Percentiles rank a stretch among this genome's conserved stretches.
Conservation (phyloP, 495 filamentous ascomycete species). For the Coniosporium apollinis region DNA sequence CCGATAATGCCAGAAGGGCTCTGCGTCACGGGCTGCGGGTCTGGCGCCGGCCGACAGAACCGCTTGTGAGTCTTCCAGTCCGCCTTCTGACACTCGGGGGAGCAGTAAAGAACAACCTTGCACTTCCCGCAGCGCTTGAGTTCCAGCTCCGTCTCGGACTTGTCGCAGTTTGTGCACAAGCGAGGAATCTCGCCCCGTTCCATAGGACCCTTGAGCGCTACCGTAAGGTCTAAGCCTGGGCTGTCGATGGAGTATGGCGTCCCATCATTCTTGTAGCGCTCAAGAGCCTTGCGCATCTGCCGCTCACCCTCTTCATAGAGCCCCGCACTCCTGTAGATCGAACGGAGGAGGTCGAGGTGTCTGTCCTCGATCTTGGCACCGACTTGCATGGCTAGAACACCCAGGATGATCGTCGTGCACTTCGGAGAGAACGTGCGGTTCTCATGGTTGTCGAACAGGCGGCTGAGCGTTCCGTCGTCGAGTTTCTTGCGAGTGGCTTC, state of each 20-base stretch:
- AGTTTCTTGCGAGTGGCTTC: not conserved
- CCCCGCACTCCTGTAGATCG: not conserved
- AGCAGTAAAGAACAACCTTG: slow-evolving; percentile 5
- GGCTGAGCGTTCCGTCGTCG: not conserved
- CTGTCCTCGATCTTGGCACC: not conserved
- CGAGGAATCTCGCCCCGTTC: too few species aligned
- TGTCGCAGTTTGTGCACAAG: slow-evolving; percentile 1
- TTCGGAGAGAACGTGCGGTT: not conserved
- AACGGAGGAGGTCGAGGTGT: not conserved
- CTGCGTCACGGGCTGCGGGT: too few species aligned
- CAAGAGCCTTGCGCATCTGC: not conserved
- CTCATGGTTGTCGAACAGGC: not conserved
- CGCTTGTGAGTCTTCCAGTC: slow-evolving; percentile 6
- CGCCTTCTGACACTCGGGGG: slow-evolving; percentile 4
- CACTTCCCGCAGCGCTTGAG: slow-evolving; percentile 3
- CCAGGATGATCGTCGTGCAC: not conserved
- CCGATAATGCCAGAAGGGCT: too few species aligned
- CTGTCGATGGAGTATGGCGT: not conserved
- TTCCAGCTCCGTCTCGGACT: not conserved
- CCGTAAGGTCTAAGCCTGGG: not conserved
- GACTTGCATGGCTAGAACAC: not conserved
- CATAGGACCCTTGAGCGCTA: not conserved
- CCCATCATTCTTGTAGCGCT: not conserved
- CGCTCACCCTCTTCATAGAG: not conserved
- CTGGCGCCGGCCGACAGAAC: not conserved